Evolutionary conservation across 805 yeast genomes (phyloP), one percentile per base, ranked within the genome.

Genomic region (Saccharomycopsis fibuligera): DNA sequence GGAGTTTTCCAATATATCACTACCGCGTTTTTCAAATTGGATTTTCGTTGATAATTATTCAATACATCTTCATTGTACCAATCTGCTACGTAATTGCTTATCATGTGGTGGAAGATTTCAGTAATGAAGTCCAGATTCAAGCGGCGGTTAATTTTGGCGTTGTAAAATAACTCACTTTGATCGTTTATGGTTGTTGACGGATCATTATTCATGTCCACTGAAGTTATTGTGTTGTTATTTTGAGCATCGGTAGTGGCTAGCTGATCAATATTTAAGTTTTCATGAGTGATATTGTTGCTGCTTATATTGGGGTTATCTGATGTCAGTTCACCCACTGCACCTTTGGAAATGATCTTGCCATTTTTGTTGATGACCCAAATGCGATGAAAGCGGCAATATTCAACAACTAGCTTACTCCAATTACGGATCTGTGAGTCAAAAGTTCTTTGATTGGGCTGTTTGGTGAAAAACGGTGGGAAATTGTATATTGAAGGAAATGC

Each of bases 401-500:
- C 68, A 8, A 83, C 62, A 0, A 91, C 67, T 24, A 91, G 64
- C 39, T 75, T 69, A 24, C 72, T 67, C 99, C 99, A 91, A 47
- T 84, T 78, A n/a, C 73, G 72, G 14, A 84, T 66, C 64, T 91
- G 99, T 9, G 87, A 81, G 27, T 75, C 73, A 68, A 86, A 78
- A 1, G 93, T 83, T 9, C 85, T 78, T 33, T 80, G 75, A 58
- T 91, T 90, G 21, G 93, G 89, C 65, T 91, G 99, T 53, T 79
- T 74, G 6, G 98, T 93, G 67, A 80, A 91, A 56, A 91, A 78
- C 0, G 99, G 99, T 4, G 97, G 97, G 63, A 89, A 91, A 35
- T 78, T 70, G 58, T 80, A 79, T 17, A 82, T 79, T 3, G 73
- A 62, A 4, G 86, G 85, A 46, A 68, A 70, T 45, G 56, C 48